phyloP scores from a whole-genome alignment of 2,329 filamentous ascomycete genomes.

The Hypoxylon sp. region DNA sequence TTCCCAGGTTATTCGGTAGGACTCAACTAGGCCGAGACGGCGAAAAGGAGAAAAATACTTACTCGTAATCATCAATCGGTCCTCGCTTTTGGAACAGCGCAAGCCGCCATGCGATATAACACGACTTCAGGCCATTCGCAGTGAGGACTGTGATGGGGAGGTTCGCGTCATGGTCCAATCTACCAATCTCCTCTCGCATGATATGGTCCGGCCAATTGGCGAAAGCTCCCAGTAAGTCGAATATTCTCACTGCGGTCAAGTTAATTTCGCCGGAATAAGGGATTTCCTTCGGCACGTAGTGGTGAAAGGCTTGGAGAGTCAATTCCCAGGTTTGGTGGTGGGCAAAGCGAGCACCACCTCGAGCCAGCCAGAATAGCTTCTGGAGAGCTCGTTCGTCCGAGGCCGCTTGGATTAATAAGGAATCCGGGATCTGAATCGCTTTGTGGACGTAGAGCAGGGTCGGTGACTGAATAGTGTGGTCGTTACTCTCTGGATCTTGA shows the following conservation, averaged over 20 bases:
- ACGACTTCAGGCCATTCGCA: background rate
- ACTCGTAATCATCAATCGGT: too few relatives aligned
- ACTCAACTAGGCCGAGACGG: background rate
- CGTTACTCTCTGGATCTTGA: too few relatives aligned
- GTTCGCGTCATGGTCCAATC: background rate
- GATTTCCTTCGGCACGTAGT: constrained; percentile 50
- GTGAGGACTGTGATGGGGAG: background rate
- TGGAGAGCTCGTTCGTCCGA: constrained; percentile 59
- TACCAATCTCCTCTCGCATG: background rate
- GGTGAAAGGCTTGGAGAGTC: constrained; percentile 57
- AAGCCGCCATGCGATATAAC: background rate
- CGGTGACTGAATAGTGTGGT: background rate
- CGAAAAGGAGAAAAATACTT: too few relatives aligned
- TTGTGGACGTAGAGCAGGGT: constrained; percentile 57
- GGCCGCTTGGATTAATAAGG: constrained; percentile 58
- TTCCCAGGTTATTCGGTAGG: background rate
- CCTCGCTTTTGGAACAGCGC: too few relatives aligned
- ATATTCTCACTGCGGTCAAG: constrained; percentile 40
- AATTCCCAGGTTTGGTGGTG: constrained; percentile 60
- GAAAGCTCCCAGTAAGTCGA: constrained; percentile 22
- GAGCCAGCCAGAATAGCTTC: constrained; percentile 64
- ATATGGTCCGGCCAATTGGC: constrained; percentile 14
- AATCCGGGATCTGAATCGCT: constrained; percentile 57
- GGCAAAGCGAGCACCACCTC: constrained; percentile 57
- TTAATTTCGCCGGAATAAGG: constrained; percentile 30